Evolutionary conservation across 2,329 filamentous ascomycete species (phyloP), one percentile per base, ranked within the genome.

Genomic region (Nannizziopsis barbatae): DNA sequence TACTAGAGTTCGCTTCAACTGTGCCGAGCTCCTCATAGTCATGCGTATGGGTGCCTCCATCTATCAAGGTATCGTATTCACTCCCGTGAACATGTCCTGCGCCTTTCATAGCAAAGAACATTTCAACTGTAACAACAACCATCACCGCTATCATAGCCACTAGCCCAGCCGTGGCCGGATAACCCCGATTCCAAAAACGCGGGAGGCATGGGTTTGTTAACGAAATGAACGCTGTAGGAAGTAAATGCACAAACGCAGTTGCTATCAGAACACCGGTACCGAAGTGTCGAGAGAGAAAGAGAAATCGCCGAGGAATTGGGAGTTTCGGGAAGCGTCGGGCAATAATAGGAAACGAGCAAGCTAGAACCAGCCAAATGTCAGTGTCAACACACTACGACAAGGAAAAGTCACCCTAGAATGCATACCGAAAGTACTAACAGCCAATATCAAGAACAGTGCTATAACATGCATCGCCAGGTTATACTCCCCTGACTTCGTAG

Each of bases 61-160:
- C 55, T 39, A 68, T 68, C 18, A 69, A 49, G 32, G 67, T 67
- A 52, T 75, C 72, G 53, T 75, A 76, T 51, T 75, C 74, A 30
- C 64, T 71, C 10, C 69, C 66, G 59, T 81, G 78, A 42, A 73
- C 71, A 60, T 81, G 78, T 12, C 71, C 71, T 7, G 77, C 78
- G 4, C 79, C 79, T 60, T 75, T 75, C 46, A 82, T 84, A 0
- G 87, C 88, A 56, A 96, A 81, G 63, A 88, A 87, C 69, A 92
- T 94, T 65, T 96, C 90, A 45, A 95, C 76, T 1, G 80, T 77
- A 5, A 94, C 86, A 2, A 95, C 88, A 3, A 84, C 70, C 51
- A 94, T 74, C n/a, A 86, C 84, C 9, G 84, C 81, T 8, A 81
- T 65, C 84, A 94, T 90, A 49, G 86, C 84, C 41, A 94, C 77